A percentile compares a stretch with the other conserved stretches of the same genome.
Conservation (phyloP, 2,329 filamentous ascomycete genomes). For the Penicillium sp. region DNA sequence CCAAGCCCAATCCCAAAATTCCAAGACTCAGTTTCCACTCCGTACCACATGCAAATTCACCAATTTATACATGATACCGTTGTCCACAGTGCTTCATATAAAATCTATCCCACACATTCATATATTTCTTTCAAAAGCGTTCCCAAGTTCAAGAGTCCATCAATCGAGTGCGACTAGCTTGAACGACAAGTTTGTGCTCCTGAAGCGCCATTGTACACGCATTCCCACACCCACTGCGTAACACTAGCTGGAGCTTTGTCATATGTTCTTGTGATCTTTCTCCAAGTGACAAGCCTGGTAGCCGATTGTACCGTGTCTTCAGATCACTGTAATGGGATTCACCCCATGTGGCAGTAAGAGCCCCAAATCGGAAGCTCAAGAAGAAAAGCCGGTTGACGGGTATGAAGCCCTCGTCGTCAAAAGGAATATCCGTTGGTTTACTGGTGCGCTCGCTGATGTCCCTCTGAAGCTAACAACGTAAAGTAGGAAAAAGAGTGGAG, state of each 20-base stretch:
- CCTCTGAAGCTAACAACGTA: slow-evolving; percentile 19
- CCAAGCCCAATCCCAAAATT: not conserved
- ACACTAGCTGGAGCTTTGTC: slow-evolving; percentile 1
- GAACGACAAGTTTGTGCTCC: slow-evolving; percentile 8
- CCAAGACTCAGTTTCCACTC: not conserved
- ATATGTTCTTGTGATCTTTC: slow-evolving; percentile 10
- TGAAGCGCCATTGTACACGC: slow-evolving; percentile 4
- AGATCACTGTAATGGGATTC: slow-evolving; percentile 16
- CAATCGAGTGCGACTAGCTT: slow-evolving; percentile 11
- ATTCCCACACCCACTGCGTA: slow-evolving; percentile 4
- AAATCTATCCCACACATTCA: slow-evolving; percentile 9
- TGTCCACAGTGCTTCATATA: not conserved
- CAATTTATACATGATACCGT: not conserved
- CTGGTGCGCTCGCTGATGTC: slow-evolving; percentile 57
- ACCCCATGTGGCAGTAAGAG: slow-evolving; percentile 16
- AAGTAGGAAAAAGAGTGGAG: slow-evolving; percentile 23
- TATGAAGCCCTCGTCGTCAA: not conserved
- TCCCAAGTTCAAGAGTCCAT: slow-evolving; percentile 5
- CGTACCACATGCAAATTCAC: not conserved
- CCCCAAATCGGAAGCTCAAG: slow-evolving; percentile 2
- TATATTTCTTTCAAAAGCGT: slow-evolving; percentile 3
- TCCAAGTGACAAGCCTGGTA: slow-evolving; percentile 1
- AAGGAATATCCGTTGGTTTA: slow-evolving; percentile 41
- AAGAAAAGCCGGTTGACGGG: not conserved
- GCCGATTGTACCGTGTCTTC: not conserved